Evolutionary conservation across 768 basidiomycete genomes (phyloP).

Genomic region (Mycena olivaceomarginata): DNA sequence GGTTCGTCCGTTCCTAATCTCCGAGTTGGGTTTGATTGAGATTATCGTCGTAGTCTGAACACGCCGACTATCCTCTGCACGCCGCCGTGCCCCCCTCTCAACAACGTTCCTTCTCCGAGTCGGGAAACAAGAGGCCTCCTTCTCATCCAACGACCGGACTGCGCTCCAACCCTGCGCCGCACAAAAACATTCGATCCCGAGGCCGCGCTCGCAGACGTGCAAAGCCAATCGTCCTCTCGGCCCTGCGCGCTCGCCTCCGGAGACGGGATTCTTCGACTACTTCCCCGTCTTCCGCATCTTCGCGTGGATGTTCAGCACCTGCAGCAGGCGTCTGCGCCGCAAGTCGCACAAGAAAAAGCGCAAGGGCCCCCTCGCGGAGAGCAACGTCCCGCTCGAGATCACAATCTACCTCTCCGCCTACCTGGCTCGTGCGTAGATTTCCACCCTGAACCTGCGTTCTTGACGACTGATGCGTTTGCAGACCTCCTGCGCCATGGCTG

Average conservation of each 20-base stretch:
- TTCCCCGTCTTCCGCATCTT: slow-evolving; percentile 74
- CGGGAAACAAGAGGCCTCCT: slow-evolving; percentile 8
- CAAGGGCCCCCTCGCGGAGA: slow-evolving; percentile 64
- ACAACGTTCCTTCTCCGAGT: slow-evolving; percentile 27
- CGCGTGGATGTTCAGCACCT: slow-evolving; percentile 60
- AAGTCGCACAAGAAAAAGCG: slow-evolving; percentile 56
- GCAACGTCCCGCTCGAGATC: slow-evolving; percentile 80
- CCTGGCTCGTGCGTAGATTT: slow-evolving; percentile 49
- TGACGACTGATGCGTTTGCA: slow-evolving; percentile 37
- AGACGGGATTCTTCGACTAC: slow-evolving; percentile 69
- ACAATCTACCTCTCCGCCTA: slow-evolving; percentile 71
- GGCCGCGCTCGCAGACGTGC: slow-evolving; percentile 62
- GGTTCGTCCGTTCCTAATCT: no score
- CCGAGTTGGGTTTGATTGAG: no score
- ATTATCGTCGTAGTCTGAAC: slow-evolving; percentile 52
- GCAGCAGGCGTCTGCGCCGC: slow-evolving; percentile 47
- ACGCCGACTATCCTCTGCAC: slow-evolving; percentile 47
- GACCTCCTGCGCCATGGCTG: slow-evolving; percentile 66
- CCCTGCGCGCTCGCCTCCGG: slow-evolving; percentile 78
- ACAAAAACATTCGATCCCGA: slow-evolving; percentile 66
- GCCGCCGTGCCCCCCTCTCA: slow-evolving; percentile 23
- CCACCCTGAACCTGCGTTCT: not conserved
- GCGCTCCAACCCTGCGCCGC: slow-evolving; percentile 46
- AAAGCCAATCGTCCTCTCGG: slow-evolving; percentile 62
- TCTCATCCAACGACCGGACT: slow-evolving; percentile 12